These are phyloP conservation scores for Diaporthe velutina DNA, from an alignment of 2,329 filamentous ascomycete genomes.

Conservation along the genomic window DNA sequence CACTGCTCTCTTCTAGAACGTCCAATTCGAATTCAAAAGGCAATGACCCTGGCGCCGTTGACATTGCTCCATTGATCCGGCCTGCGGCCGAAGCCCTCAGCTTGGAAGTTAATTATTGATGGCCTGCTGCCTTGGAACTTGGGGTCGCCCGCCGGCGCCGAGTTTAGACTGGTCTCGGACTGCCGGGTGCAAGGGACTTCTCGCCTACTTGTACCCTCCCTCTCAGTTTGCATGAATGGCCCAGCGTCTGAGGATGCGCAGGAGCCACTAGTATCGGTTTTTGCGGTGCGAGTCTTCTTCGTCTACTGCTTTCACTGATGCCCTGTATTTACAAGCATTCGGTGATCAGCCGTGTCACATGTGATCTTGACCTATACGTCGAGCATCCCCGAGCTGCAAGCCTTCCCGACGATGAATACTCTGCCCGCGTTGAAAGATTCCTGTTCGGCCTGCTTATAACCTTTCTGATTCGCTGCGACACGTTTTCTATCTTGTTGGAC, in stretches of 20 bases:
- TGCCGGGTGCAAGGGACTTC: background rate
- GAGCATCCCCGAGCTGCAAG: background rate
- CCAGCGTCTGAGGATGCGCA: background rate
- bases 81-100: background rate
- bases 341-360: background rate
- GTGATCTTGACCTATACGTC: background rate
- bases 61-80: background rate
- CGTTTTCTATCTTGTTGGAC: slow-evolving; percentile 37
- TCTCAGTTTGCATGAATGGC: background rate
- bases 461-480: background rate
- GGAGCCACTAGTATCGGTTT: background rate
- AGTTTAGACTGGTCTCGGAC: slow-evolving; percentile 16
- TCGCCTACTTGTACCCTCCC: background rate
- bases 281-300: background rate
- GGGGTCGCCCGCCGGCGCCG: background rate
- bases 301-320: background rate
- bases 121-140: background rate
- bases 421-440: background rate
- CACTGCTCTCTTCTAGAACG: too few species aligned
- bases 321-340: too few species aligned
- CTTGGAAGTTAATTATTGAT: background rate
- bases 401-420: background rate
- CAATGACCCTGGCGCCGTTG: background rate
- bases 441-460: background rate
- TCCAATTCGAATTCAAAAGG: background rate